Evolutionary conservation across 805 yeast species (phyloP), one percentile per base, ranked within the genome.

Genomic region (Wickerhamomyces mucosus): DNA sequence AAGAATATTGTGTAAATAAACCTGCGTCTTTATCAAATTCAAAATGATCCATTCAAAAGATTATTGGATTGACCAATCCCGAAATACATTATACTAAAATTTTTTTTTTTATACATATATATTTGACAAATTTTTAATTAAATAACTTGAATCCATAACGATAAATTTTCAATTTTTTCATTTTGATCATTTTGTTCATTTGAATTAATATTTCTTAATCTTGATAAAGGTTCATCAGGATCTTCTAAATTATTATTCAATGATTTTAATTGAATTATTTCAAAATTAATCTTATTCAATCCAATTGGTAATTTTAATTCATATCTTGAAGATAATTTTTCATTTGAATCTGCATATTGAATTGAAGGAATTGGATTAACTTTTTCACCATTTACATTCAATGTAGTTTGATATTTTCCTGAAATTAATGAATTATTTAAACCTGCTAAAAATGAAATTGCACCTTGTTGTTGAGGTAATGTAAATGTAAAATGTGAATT

Each of bases 271-370:
- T 12, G 13, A 6, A 14, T 21, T 7, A 61, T 52, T 28, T 53
- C 55, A 32, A 62, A 64, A 22, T 59, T 65, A 23, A 69, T 48
- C 32, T 60, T 47, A 36, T 67, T 69, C 41, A 70, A 50, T 1
- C 76, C 76, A 28, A 55, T 41, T 14, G 67, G 63, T 21, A 69
- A 48, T 38, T 63, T 67, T 34, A 67, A 39, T 38, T 69, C 75
- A 42, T 59, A 69, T 35, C 59, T 56, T 14, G 50, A 60, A 36
- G 38, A 37, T 39, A 48, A 37, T 40, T 46, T 37, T 34, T 41
- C 44, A 26, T 47, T 46, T 18, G 41, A 33, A 33, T 51, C 55
- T 3, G 51, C 55, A 38, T 63, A 65, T n/a, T 55, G 53, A 23
- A 61, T 52, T 3, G 65, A 56, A 18, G 70, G 70, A 3, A 56